Evolutionary conservation across 1,139 yeast genomes (phyloP).

Genomic region (Debaryomyces sp.): DNA sequence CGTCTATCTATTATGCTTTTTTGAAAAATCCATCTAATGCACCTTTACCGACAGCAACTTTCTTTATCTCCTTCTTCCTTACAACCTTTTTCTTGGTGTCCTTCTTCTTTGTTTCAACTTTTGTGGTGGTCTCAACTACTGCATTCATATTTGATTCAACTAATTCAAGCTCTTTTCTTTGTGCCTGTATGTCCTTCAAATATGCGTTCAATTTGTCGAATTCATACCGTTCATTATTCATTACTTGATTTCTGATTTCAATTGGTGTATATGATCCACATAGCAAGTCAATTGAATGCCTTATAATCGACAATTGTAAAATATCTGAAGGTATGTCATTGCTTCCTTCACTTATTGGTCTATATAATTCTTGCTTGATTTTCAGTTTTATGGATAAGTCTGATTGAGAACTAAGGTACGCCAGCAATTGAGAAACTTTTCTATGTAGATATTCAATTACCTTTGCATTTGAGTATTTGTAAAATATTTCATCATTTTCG

Average conservation of each 20-base stretch:
- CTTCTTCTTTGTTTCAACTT: slow-evolving; percentile 22
- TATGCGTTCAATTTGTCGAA: slow-evolving; percentile 35
- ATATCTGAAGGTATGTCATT: slow-evolving; percentile 32
- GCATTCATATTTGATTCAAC: slow-evolving; percentile 32
- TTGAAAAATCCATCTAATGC: slow-evolving; percentile 67
- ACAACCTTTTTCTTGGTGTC: slow-evolving; percentile 21
- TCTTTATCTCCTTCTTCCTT: slow-evolving; percentile 27
- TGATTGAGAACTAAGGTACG: slow-evolving; percentile 21
- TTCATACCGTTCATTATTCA: slow-evolving; percentile 19
- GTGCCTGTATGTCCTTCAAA: slow-evolving; percentile 25
- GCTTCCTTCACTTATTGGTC: slow-evolving; percentile 18
- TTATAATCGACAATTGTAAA: slow-evolving; percentile 22
- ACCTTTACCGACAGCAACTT: slow-evolving; percentile 58
- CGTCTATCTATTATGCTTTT: slow-evolving; percentile 21
- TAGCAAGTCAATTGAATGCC: slow-evolving; percentile 33
- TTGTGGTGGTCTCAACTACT: slow-evolving; percentile 21
- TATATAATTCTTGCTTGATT: slow-evolving; percentile 23
- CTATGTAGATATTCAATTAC: slow-evolving; percentile 31
- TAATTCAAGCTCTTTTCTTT: slow-evolving; percentile 30
- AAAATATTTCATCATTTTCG: slow-evolving; percentile 53
- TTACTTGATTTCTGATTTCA: slow-evolving; percentile 19
- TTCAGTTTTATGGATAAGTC: slow-evolving; percentile 13
- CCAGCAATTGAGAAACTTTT: slow-evolving; percentile 31
- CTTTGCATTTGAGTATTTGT: slow-evolving; percentile 40
- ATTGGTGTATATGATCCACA: slow-evolving; percentile 29